Base-by-base conservation (phyloP, 192 early-diverging fungal species). In the Anaeromyces robustus region DNA sequence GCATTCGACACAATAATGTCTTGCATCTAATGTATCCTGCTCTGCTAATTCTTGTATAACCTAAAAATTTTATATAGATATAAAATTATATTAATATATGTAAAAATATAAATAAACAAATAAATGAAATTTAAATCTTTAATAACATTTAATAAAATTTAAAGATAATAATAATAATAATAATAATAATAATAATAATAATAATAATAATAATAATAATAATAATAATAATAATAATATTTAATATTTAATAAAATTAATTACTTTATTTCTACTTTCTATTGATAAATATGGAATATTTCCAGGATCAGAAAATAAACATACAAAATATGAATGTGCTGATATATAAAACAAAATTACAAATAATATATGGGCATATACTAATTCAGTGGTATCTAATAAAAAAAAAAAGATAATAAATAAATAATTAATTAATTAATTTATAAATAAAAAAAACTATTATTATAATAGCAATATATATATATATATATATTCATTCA, bases 1-100 rank as follows among this genome's bases (percentile, higher is more conserved):
- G 82, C 97, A 99, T 5, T 93, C 93, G 14, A 91, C 87, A 86
- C 97, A 99, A 79, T 94, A 97, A 80, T 94, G 90, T 19, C 94
- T 87, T 30, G 88, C 79, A 84, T 95, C 93, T 79, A 99, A 87
- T 29, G 81, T 84, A 11, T 90, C 90, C 30, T 89, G 84, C 28
- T 90, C 90, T 0, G 93, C 93, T 81, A 99, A 86, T n/a, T 88
- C 82, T 37, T 84, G 77, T 83, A 80, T 77, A 88, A 86, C 80
- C 89, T 90, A 12, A 86, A 89, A 29, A n/a, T n/a, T n/a, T n/a
- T n/a, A n/a, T n/a, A n/a, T n/a, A n/a, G n/a, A n/a, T n/a, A n/a
- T n/a, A n/a, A n/a, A n/a, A n/a, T n/a, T n/a, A n/a, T n/a, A n/a
- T n/a, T n/a, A n/a, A n/a, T n/a, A n/a, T n/a, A n/a, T n/a, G n/a